A percentile compares a stretch with the other conserved stretches of the same genome.
Evolutionary conservation across 768 basidiomycete species (phyloP).

Genomic region (Pilatotrama ljubarskyi): DNA sequence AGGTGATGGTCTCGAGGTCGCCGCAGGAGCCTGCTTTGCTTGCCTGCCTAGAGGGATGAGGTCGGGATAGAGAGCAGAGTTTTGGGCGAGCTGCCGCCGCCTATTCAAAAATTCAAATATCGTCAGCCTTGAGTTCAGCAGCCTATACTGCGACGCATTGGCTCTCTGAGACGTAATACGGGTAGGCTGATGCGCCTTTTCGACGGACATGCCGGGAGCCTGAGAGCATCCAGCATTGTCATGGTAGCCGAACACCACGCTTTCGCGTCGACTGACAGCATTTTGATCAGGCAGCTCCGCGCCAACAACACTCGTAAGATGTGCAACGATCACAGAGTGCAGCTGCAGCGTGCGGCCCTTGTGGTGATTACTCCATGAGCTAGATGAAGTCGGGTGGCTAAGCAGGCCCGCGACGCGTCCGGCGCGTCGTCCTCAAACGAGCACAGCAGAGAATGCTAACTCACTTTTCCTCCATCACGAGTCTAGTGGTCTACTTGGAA

Average conservation of each 20-base stretch:
- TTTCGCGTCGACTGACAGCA: not conserved
- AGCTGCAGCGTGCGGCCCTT: too few species aligned
- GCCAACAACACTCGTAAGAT: not conserved
- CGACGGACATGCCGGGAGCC: not conserved
- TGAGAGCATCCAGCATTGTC: not conserved
- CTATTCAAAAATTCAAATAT: slow-evolving; percentile 11
- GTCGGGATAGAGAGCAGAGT: slow-evolving; percentile 19
- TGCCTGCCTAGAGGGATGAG: slow-evolving; percentile 12
- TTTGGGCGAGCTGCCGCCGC: slow-evolving; percentile 17
- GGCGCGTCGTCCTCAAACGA: not conserved
- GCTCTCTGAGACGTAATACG: not conserved
- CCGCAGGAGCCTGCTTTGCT: not conserved
- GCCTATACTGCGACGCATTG: not conserved
- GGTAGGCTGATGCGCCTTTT: not conserved
- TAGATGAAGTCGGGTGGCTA: not conserved
- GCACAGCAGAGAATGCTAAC: not conserved
- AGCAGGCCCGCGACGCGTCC: not conserved
- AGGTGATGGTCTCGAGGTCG: not conserved
- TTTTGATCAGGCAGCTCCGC: not conserved
- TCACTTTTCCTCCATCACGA: slow-evolving; percentile 16
- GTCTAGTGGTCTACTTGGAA: not conserved
- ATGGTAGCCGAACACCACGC: not conserved
- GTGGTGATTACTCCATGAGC: not conserved
- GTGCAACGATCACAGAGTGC: too few species aligned
- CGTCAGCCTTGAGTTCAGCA: not conserved